Evolutionary conservation across 257 asterid species (phyloP).

Genomic region (Capsicum chinense): DNA sequence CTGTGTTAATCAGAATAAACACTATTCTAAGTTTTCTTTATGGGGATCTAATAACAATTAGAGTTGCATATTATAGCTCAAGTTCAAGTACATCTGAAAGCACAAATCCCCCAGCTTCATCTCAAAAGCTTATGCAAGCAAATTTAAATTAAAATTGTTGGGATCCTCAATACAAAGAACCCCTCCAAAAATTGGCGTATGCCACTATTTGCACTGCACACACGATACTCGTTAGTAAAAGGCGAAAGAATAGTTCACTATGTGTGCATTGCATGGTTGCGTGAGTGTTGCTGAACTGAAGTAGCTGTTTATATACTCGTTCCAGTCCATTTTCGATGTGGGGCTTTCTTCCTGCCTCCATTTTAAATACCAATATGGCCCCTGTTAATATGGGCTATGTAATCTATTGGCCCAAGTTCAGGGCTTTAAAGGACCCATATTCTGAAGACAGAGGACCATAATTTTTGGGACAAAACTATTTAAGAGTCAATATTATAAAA

Average conservation of each 20-base stretch:
- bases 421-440: background rate
- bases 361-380: too few species aligned
- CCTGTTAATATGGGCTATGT: background rate
- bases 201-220: background rate
- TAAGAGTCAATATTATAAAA: too few species aligned
- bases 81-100: too few species aligned
- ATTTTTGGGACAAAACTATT: too few species aligned
- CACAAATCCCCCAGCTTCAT: too few species aligned
- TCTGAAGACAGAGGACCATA: too few species aligned
- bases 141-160: background rate
- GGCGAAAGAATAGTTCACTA: constrained; percentile 19
- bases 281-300: rapidly evolving
- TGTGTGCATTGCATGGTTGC: background rate
- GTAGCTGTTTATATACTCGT: background rate
- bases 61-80: too few species aligned
- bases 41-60: too few species aligned
- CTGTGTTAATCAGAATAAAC: background rate
- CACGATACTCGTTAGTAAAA: constrained; percentile 25
- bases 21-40: background rate
- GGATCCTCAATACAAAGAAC: background rate
- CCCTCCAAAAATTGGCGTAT: constrained; percentile 2
- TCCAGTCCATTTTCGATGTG: background rate
- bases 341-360: background rate
- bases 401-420: background rate
- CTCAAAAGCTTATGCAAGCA: too few species aligned